Conservation (phyloP, 495 filamentous ascomycete genomes). For the Lepidopterella palustris region DNA sequence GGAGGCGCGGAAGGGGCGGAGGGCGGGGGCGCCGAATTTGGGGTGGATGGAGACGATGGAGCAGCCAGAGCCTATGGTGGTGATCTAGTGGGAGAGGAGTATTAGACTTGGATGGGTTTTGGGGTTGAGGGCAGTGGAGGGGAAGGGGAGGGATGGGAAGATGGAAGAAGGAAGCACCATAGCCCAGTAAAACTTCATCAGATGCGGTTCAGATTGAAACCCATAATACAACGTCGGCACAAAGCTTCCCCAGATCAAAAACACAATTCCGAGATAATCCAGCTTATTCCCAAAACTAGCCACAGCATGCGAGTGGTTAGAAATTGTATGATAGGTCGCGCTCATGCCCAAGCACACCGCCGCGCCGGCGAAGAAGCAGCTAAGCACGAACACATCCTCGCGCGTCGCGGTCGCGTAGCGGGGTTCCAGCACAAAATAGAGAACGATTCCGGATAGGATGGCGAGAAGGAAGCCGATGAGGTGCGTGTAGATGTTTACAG, state of each 20-base stretch:
- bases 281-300: slow-evolving; percentile 61
- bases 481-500: slow-evolving; percentile 92
- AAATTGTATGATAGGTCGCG: slow-evolving; percentile 69
- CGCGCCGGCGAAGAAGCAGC: slow-evolving; percentile 73
- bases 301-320: slow-evolving; percentile 57
- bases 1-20: slow-evolving; percentile 75
- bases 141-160: background rate
- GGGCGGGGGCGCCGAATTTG: slow-evolving; percentile 71
- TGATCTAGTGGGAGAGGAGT: slow-evolving; percentile 50
- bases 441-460: slow-evolving; percentile 35
- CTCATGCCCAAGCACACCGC: slow-evolving; percentile 76
- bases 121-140: background rate
- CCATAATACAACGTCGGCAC: slow-evolving; percentile 84
- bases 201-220: slow-evolving; percentile 57
- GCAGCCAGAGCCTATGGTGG: slow-evolving; percentile 65
- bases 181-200: slow-evolving; percentile 64
- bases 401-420: slow-evolving; percentile 59
- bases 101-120: background rate
- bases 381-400: slow-evolving; percentile 64
- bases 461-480: slow-evolving; percentile 57
- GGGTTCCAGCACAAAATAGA: slow-evolving; percentile 50
- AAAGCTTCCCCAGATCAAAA: slow-evolving; percentile 81
- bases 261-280: slow-evolving; percentile 88
- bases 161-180: slow-evolving; percentile 47
- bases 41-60: slow-evolving; percentile 68